Evolutionary conservation across 2,329 filamentous ascomycete genomes (phyloP).

Genomic region (Plenodomus tracheiphilus): DNA sequence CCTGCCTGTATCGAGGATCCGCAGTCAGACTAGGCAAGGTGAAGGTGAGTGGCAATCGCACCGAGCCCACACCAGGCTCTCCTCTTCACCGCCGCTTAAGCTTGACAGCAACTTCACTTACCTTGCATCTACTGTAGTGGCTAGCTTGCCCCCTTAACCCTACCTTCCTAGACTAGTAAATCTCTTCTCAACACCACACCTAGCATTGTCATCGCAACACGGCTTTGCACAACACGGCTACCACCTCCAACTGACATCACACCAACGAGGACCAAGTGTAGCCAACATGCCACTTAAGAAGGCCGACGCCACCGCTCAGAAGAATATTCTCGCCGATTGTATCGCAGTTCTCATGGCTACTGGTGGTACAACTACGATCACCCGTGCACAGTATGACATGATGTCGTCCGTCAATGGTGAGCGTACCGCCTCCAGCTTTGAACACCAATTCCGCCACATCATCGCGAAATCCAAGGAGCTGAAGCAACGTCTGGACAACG

Average conservation of each 20-base stretch:
- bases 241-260: neutral
- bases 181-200: slow-evolving; percentile 7
- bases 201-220: neutral
- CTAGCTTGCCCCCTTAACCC: slow-evolving; percentile 5
- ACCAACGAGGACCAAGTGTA: neutral
- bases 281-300: neutral
- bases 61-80: neutral
- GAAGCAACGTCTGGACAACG: slow-evolving; percentile 26
- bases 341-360: slow-evolving; percentile 32
- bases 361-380: slow-evolving; percentile 20
- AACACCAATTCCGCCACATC: slow-evolving; percentile 33
- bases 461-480: slow-evolving; percentile 31
- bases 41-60: slow-evolving; percentile 4
- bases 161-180: neutral
- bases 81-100: slow-evolving; percentile 8
- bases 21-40: neutral
- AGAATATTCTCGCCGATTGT: slow-evolving; percentile 23
- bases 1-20: neutral
- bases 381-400: slow-evolving; percentile 26
- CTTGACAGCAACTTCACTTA: slow-evolving; percentile 10
- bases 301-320: slow-evolving; percentile 5
- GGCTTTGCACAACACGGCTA: too few relatives aligned
- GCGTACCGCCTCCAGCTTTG: slow-evolving; percentile 24
- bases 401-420: slow-evolving; percentile 34
- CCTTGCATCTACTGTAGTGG: neutral